These are phyloP conservation scores for Musa acuminata DNA, from an alignment of 176 grass and related monocot genomes.

Conservation along the genomic window DNA sequence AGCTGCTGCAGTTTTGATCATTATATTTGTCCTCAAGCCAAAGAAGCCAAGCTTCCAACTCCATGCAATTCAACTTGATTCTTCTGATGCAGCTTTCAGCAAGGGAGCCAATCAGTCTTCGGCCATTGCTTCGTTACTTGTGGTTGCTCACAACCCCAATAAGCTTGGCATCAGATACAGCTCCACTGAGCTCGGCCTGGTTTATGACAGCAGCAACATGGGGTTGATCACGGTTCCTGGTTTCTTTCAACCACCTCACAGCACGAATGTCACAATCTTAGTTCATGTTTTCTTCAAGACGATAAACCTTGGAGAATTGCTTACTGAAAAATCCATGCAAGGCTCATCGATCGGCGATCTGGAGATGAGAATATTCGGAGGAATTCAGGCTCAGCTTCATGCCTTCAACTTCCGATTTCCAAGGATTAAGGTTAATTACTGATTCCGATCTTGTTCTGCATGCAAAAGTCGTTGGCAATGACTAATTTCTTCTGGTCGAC, in stretches of 20 bases:
- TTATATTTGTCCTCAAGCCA: slow-evolving; percentile 46
- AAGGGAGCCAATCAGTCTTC: slow-evolving; percentile 33
- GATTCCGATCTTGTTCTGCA: background rate
- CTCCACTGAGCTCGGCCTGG: slow-evolving; percentile 41
- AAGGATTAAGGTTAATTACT: slow-evolving; percentile 36
- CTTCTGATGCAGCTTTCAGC: background rate
- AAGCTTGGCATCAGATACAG: slow-evolving; percentile 68
- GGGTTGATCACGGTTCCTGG: slow-evolving; percentile 55
- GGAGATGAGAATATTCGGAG: slow-evolving; percentile 51
- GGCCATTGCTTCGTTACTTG: slow-evolving; percentile 49
- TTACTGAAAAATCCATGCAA: slow-evolving; percentile 35
- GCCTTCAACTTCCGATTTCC: slow-evolving; percentile 59
- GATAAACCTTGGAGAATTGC: slow-evolving; percentile 35
- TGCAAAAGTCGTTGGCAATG: background rate
- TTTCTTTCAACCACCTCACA: slow-evolving; percentile 74
- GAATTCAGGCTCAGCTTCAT: slow-evolving; percentile 39
- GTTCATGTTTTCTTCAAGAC: slow-evolving; percentile 50
- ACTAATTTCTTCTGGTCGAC: background rate
- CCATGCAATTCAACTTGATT: slow-evolving; percentile 56
- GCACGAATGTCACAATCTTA: slow-evolving; percentile 45
- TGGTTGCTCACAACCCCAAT: slow-evolving; percentile 62
- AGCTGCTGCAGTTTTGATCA: slow-evolving; percentile 29
- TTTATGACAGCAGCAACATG: slow-evolving; percentile 44
- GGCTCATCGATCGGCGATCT: slow-evolving; percentile 25
- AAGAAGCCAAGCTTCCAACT: slow-evolving; percentile 69